Conservation (phyloP, 1,284 basidiomycete genomes). For the Papiliotrema fonsecae region DNA sequence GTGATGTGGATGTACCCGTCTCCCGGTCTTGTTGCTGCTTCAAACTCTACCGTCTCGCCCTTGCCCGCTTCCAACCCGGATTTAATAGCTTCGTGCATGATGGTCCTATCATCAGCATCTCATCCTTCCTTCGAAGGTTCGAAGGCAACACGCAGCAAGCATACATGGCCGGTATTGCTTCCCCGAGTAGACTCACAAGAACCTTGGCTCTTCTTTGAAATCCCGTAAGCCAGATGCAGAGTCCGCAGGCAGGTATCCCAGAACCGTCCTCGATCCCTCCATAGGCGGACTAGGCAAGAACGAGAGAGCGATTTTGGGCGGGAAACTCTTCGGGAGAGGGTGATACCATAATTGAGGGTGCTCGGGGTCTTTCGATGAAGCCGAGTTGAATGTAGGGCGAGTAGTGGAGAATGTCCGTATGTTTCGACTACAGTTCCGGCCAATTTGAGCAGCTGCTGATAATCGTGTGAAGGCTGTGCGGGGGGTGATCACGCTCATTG, state of each 20-base stretch:
- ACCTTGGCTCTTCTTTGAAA: conserved; percentile 8
- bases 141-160: too few species aligned
- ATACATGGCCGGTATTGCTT: not conserved
- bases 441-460: too few species aligned
- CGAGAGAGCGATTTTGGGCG: conserved; percentile 4
- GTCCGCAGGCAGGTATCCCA: conserved; percentile 8
- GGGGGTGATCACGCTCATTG: too few species aligned
- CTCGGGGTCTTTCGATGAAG: conserved; percentile 8
- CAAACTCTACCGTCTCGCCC: conserved; percentile 27
- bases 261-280: conserved; percentile 4
- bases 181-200: conserved; percentile 5
- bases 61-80: conserved; percentile 7
- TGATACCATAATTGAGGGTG: conserved; percentile 14
- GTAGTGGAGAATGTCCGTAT: not conserved
- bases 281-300: conserved; percentile 8
- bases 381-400: not conserved
- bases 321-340: not conserved
- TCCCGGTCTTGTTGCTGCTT: conserved; percentile 37
- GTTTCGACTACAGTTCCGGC: too few species aligned
- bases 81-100: conserved; percentile 8
- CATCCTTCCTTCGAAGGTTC: too few species aligned
- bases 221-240: conserved; percentile 4
- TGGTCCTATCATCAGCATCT: conserved; percentile 2
- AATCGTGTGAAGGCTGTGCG: too few species aligned
- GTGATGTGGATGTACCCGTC: conserved; percentile 48